phyloP scores from a whole-genome alignment of 176 grass and related monocot species.

The Musa itinerans region DNA sequence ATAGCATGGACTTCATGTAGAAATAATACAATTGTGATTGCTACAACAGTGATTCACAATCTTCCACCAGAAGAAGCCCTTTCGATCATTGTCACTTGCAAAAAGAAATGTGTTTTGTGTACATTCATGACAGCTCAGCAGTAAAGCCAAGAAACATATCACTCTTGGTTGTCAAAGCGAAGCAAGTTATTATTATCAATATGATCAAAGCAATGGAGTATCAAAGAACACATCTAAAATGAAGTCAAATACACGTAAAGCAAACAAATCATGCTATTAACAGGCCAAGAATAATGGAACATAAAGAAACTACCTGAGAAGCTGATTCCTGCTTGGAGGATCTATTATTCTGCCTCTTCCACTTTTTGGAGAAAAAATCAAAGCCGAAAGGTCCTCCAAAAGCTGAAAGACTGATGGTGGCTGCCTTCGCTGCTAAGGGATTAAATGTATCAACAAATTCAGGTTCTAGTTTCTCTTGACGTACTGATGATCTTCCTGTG shows the following conservation, averaged over 20 bases:
- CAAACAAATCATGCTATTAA: not conserved
- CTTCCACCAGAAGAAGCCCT: no score
- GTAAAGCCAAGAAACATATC: no score
- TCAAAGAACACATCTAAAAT: not conserved
- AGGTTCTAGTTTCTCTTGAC: slow-evolving; percentile 22
- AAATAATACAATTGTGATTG: no score
- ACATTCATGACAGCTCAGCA: no score
- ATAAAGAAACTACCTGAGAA: slow-evolving; percentile 32
- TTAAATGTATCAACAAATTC: slow-evolving; percentile 34
- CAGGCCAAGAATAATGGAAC: not conserved
- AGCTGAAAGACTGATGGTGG: slow-evolving; percentile 83
- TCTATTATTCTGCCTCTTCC: slow-evolving; percentile 36
- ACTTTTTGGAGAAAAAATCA: slow-evolving; percentile 59
- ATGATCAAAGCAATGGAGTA: not conserved
- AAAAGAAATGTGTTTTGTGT: no score
- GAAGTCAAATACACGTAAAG: not conserved
- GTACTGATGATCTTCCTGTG: slow-evolving; percentile 46
- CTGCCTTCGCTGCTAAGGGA: slow-evolving; percentile 83
- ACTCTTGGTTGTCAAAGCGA: not conserved
- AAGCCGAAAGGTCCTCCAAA: slow-evolving; percentile 79
- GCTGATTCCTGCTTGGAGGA: slow-evolving; percentile 6
- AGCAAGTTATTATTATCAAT: not conserved
- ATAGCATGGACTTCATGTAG: no score
- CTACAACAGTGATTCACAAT: no score
- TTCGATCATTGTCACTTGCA: no score